These are phyloP conservation scores for Quercus rubra DNA, from an alignment of 306 rosid species.

Conservation along the genomic window DNA sequence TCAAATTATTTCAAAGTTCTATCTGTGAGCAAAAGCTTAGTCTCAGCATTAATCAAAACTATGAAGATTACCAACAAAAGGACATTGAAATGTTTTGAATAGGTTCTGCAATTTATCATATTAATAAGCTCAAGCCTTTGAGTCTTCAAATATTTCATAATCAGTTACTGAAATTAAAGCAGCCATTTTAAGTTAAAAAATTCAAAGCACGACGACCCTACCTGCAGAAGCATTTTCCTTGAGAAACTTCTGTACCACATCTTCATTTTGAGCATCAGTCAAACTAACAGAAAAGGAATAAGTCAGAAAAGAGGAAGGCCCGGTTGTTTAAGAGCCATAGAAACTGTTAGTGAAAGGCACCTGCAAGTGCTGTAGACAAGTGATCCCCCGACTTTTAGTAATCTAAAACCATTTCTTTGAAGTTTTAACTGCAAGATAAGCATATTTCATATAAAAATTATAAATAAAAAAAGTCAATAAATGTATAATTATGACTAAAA, in stretches of 20 bases:
- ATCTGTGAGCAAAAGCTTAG: not conserved
- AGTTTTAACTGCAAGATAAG: conserved; percentile 67
- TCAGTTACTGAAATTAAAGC: not conserved
- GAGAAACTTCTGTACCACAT: conserved; percentile 78
- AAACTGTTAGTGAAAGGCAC: conserved; percentile 31
- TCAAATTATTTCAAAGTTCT: not conserved
- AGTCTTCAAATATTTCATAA: not conserved
- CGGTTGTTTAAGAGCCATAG: not conserved
- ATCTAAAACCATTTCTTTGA: conserved; percentile 74
- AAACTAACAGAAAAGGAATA: conserved; percentile 44
- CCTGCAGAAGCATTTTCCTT: conserved; percentile 69
- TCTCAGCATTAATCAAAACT: not conserved
- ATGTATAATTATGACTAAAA: not conserved
- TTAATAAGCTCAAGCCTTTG: not conserved
- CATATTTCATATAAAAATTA: not conserved
- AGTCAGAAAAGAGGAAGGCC: conserved; percentile 4
- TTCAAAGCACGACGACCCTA: conserved; percentile 26
- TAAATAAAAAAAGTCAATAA: not conserved
- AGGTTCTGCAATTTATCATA: not conserved
- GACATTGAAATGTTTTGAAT: not conserved
- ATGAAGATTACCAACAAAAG: not conserved
- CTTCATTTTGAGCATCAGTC: conserved; percentile 84
- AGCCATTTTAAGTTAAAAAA: not conserved
- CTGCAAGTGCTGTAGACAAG: conserved; percentile 98
- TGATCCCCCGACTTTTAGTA: conserved; percentile 73